phyloP scores from a whole-genome alignment of 2,329 filamentous ascomycete genomes.

The Ceratocystis ficicola region DNA sequence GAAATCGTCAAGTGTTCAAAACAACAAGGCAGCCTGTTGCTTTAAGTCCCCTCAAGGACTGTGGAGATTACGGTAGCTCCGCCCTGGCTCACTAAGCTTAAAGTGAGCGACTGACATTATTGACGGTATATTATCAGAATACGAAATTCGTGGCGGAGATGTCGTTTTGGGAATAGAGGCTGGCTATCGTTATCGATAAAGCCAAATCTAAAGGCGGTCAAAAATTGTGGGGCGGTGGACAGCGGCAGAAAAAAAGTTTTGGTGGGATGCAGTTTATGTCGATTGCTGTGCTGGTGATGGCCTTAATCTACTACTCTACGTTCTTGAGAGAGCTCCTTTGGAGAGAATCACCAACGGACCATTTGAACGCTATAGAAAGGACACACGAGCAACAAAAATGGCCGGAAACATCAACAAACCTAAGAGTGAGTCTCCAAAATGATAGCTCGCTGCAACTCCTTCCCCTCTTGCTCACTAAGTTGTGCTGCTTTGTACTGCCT shows the following conservation, averaged over 20 bases:
- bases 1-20: neutral
- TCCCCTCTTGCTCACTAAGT: neutral
- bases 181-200: neutral
- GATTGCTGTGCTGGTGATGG: conserved; percentile 12
- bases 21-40: neutral
- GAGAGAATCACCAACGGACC: neutral
- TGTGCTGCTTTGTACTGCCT: neutral
- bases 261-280: conserved; percentile 13
- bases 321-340: neutral
- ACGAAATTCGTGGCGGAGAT: neutral
- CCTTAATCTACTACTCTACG: neutral
- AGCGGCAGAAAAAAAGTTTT: conserved; percentile 23
- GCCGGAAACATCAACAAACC: conserved; percentile 45
- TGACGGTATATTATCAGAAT: neutral
- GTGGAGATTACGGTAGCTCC: neutral
- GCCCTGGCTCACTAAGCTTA: neutral
- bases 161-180: conserved; percentile 12
- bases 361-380: neutral
- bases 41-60: neutral
- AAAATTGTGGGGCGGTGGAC: conserved; percentile 14
- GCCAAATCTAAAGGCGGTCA: conserved; percentile 11
- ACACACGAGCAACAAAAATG: conserved; percentile 30
- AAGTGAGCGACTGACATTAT: neutral
- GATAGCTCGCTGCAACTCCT: neutral
- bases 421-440: conserved; percentile 34